Conservation (phyloP, 2,329 filamentous ascomycete genomes). For the Venturia asperata region DNA sequence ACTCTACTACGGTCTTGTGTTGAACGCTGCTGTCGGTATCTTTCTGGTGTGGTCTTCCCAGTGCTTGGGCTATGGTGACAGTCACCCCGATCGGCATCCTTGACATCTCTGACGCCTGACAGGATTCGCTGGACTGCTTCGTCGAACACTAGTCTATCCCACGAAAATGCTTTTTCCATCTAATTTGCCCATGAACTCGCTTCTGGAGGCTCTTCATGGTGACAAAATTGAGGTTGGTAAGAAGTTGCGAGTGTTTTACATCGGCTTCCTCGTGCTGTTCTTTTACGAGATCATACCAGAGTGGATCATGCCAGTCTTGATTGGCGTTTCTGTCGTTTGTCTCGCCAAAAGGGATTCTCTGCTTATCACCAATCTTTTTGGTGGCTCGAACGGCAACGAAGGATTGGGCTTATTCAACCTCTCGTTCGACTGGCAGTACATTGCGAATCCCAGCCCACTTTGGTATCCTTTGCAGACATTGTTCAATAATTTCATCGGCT, state of each 20-base stretch:
- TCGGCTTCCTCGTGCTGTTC: slow-evolving; percentile 24
- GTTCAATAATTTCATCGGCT: slow-evolving; percentile 19
- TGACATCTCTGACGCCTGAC: not conserved
- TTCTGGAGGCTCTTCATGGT: slow-evolving; percentile 20
- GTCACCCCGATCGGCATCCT: not conserved
- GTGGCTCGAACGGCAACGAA: slow-evolving; percentile 20
- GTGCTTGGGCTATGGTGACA: slow-evolving; percentile 20
- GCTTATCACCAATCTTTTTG: slow-evolving; percentile 20
- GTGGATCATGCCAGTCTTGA: slow-evolving; percentile 23
- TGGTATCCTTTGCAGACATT: slow-evolving; percentile 19
- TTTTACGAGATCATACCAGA: slow-evolving; percentile 21
- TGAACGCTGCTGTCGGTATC: slow-evolving; percentile 11
- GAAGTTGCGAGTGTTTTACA: slow-evolving; percentile 27
- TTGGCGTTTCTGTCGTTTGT: slow-evolving; percentile 20
- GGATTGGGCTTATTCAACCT: slow-evolving; percentile 19
- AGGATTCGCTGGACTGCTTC: slow-evolving; percentile 21
- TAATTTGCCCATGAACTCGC: slow-evolving; percentile 19
- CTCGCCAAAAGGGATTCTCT: slow-evolving; percentile 21
- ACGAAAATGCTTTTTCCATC: slow-evolving; percentile 21
- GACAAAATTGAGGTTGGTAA: slow-evolving; percentile 19
- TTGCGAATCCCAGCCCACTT: slow-evolving; percentile 7
- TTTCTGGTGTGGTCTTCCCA: slow-evolving; percentile 21
- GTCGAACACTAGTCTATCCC: slow-evolving; percentile 21
- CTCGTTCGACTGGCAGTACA: slow-evolving; percentile 21
- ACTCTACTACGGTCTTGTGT: slow-evolving; percentile 19